Evolutionary conservation across 495 filamentous ascomycete genomes (phyloP), one percentile per base, ranked within the genome.

Genomic region (Jackrogersella minutella): DNA sequence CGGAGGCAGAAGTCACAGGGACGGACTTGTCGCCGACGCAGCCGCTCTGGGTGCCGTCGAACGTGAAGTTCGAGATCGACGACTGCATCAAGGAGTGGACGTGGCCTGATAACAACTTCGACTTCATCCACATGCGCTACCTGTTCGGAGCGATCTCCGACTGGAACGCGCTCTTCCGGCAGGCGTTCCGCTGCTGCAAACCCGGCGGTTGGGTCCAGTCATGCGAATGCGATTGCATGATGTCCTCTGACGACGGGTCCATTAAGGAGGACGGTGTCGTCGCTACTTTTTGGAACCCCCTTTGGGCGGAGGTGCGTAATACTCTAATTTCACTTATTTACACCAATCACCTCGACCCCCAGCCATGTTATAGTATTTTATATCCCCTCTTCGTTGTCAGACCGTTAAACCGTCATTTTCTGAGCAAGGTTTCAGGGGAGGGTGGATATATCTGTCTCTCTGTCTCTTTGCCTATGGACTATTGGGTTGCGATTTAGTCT

Each of bases 71-170:
- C 65, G 80, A 85, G 66, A 76, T 87, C 24, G 86, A 88, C 54
- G 85, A 87, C 59, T 80, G 81, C 59, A 83, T 85, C 47, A 65
- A 74, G 16, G 70, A 73, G 10, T 89, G 85, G 85, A 75, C 81
- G 5, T 87, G 81, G 73, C 64, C 73, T 6, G 67, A 72, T 3
- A 74, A 84, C 49, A 66, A 73, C 46, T 90, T 90, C 70, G 89
- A 91, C 76, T 88, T 87, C 60, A 80, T 91, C 49, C 87, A 91
- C 75, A 78, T 85, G 7, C 84, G 88, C 19, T 76, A 79, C 11
- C 71, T 90, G 26, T 81, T 82, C 57, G 85, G 84, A 30, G 81
- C 79, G 19, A 80, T 90, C 40, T 64, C 62, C 17, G 81, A 90
- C 70, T 91, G 88, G 88, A 68, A 77, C 3, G 74, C 58, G 11